Conservation (phyloP, 345 rosid genomes). For the Orychophragmus violaceus region DNA sequence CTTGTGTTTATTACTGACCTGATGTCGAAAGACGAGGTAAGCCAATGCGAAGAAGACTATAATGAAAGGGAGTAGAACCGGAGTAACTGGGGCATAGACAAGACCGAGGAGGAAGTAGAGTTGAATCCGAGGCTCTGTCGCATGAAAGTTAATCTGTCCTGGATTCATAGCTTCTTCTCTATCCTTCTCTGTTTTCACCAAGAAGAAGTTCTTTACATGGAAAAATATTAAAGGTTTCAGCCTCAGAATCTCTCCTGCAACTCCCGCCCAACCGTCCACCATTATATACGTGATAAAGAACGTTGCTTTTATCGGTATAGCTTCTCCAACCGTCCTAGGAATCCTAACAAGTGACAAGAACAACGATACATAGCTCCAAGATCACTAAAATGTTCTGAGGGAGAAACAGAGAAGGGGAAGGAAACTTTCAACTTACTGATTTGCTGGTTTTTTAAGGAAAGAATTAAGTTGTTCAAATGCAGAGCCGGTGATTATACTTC, state of each 20-base stretch:
- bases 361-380: not conserved
- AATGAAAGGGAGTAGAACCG: conserved; percentile 81
- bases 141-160: conserved; percentile 78
- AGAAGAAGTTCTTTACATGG: conserved; percentile 82
- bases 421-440: conserved; percentile 40
- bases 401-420: not conserved
- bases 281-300: conserved; percentile 89
- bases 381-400: not conserved
- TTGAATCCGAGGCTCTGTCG: conserved; percentile 88
- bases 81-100: conserved; percentile 83
- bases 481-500: conserved; percentile 61
- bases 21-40: conserved; percentile 81
- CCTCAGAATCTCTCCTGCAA: conserved; percentile 85
- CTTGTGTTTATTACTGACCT: conserved; percentile 42
- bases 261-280: conserved; percentile 99
- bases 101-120: conserved; percentile 90
- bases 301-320: conserved; percentile 86
- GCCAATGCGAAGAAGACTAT: conserved; percentile 77
- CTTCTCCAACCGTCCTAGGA: conserved; percentile 76
- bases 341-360: conserved; percentile 39
- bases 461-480: conserved; percentile 80
- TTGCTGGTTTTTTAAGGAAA: conserved; percentile 59
- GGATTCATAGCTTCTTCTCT: conserved; percentile 95
- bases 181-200: conserved; percentile 97
- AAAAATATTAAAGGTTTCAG: conserved; percentile 71